Base-by-base conservation (phyloP, 768 basidiomycete genomes). In the Suillus americanus region DNA sequence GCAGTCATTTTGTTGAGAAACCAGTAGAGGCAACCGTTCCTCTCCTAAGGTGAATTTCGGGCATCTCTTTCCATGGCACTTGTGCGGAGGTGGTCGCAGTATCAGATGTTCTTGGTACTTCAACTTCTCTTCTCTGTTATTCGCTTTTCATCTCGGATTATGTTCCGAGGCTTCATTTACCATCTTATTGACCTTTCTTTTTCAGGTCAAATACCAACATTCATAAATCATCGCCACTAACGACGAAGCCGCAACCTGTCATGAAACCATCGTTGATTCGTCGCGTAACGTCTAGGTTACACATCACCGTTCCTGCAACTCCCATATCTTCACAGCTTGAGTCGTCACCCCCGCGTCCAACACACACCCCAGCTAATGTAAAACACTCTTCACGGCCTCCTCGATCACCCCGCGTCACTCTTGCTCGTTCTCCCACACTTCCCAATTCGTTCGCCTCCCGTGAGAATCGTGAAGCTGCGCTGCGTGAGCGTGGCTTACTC, bases 401-500 rank as follows among this genome's bases (percentile, higher is more conserved):
- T 48, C 66, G 66, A 60, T 37, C 64, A 37, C 62, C 61, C 28
- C 66, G 30, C 23, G 7, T 53, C 18, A 12, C 57, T 0, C 16
- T 50, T 37, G 16, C 65, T 8, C 40, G 33, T 20, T 56, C 74
- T 1, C 66, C 71, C 3, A 57, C 70, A 0, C 69, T 69, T 40
- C 74, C 76, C 0, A 73, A 71, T 43, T 60, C 64, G 30, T 65
- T 73, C 20, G n/a, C 62, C 54, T 76, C 76, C 1, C 71, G 60
- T 46, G 64, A 65, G 7, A 65, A 68, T 25, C 62, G 74, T 25
- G 83, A 87, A 54, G 86, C 85, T 3, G 87, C 88, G 2, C 79
- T 89, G 25, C 82, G 87, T 14, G 86, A 82, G 67, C 82, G 86
- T 38, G 87, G 88, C 0, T 77, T 89, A 45, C 76, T 85, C 2